Percentiles rank a stretch among this genome's conserved stretches.
Conservation (phyloP, 257 asterid species). For the Ilex asprella region DNA sequence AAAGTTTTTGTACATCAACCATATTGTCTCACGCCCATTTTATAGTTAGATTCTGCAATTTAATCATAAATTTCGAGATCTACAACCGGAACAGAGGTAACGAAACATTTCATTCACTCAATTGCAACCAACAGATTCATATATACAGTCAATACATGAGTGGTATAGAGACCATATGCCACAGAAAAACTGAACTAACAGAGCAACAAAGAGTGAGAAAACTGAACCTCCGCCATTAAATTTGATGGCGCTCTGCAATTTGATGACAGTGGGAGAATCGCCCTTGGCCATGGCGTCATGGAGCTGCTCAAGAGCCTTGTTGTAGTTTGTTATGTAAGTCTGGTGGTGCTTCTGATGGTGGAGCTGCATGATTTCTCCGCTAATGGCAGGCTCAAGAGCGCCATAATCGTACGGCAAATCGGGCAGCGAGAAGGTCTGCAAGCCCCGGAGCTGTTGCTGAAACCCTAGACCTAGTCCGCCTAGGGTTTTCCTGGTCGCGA, state of each 20-base stretch:
- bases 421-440: conserved; percentile 67
- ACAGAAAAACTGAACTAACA: too few relatives aligned
- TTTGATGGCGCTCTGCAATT: conserved; percentile 86
- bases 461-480: conserved; percentile 20
- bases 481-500: conserved; percentile 30
- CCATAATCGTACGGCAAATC: conserved; percentile 87
- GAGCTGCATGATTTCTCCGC: conserved; percentile 87
- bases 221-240: conserved; percentile 92
- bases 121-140: too few relatives aligned
- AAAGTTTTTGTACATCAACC: too few relatives aligned
- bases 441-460: conserved; percentile 39
- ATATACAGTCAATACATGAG: too few relatives aligned
- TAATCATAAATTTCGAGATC: too few relatives aligned
- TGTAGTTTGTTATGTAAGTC: conserved; percentile 82
- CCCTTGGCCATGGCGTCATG: conserved; percentile 59
- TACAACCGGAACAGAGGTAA: too few relatives aligned
- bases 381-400: conserved; percentile 80
- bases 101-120: too few relatives aligned
- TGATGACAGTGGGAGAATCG: conserved; percentile 57
- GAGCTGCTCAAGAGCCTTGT: conserved; percentile 84
- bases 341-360: conserved; percentile 98
- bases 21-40: too few relatives aligned
- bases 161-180: too few relatives aligned
- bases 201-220: too few relatives aligned
- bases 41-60: too few relatives aligned